These are phyloP conservation scores for Emergomyces orientalis DNA, from an alignment of 2,329 filamentous ascomycete genomes.

Conservation along the genomic window DNA sequence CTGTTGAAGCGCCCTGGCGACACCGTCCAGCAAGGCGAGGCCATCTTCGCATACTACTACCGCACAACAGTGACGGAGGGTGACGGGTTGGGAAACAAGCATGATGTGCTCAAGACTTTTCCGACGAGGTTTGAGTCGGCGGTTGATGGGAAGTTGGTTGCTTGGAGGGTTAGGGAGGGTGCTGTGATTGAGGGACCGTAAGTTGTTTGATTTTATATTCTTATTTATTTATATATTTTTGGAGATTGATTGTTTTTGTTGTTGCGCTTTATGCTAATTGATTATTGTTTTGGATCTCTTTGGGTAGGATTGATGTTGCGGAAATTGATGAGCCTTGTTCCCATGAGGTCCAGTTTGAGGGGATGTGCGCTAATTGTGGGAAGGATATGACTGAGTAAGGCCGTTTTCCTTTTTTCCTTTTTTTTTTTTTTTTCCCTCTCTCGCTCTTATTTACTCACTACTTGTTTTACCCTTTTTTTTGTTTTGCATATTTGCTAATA, in stretches of 20 bases:
- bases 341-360: conserved; percentile 83
- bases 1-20: conserved; percentile 70
- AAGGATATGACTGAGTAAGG: conserved; percentile 83
- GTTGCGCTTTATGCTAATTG: background rate
- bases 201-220: conserved; percentile 17
- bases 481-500: background rate
- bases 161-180: conserved; percentile 58
- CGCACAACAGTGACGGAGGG: conserved; percentile 59
- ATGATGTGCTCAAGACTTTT: conserved; percentile 58
- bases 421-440: background rate
- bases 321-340: conserved; percentile 84
- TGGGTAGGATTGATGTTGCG: conserved; percentile 47
- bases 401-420: conserved; percentile 7
- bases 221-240: background rate
- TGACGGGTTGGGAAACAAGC: conserved; percentile 64
- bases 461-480: background rate
- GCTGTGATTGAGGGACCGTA: conserved; percentile 38
- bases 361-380: conserved; percentile 84
- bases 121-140: conserved; percentile 75
- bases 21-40: conserved; percentile 62
- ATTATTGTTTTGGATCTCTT: background rate
- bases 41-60: conserved; percentile 80
- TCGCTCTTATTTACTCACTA: background rate
- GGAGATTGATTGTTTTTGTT: background rate
- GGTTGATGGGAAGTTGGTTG: conserved; percentile 65